phyloP scores from a whole-genome alignment of 2,329 filamentous ascomycete genomes.

The Alternaria postmessia region DNA sequence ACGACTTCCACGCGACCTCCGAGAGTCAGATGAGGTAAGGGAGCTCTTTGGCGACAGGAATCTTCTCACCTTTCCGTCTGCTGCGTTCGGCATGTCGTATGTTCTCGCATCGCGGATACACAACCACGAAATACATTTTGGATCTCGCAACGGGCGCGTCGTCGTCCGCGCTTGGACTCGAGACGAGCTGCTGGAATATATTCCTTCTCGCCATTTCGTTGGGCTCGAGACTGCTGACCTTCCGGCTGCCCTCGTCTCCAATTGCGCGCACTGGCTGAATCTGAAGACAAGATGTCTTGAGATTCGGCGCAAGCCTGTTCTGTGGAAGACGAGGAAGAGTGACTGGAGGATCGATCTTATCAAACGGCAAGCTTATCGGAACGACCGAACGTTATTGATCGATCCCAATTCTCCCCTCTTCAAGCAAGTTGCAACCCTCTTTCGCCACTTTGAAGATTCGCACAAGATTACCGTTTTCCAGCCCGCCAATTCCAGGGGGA shows the following conservation, averaged over 20 bases:
- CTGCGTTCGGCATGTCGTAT: conserved; percentile 60
- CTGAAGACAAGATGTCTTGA: conserved; percentile 56
- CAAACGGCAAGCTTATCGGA: conserved; percentile 38
- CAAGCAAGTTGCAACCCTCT: conserved; percentile 53
- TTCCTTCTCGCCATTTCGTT: conserved; percentile 43
- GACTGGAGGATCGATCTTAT: conserved; percentile 53
- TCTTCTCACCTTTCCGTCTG: conserved; percentile 62
- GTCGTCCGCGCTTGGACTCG: conserved; percentile 53
- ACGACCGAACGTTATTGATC: conserved; percentile 50
- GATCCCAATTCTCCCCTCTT: conserved; percentile 58
- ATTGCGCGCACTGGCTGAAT: conserved; percentile 68
- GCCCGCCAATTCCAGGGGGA: conserved; percentile 28
- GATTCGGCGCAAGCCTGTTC: conserved; percentile 56
- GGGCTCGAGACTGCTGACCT: conserved; percentile 53
- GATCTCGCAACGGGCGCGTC: conserved; percentile 51
- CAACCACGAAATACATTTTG: conserved; percentile 62
- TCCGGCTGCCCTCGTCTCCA: conserved; percentile 58
- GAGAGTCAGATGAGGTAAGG: conserved; percentile 53
- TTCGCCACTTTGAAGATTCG: conserved; percentile 59
- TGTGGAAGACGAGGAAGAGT: conserved; percentile 48
- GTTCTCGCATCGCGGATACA: conserved; percentile 46
- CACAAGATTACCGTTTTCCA: conserved; percentile 58
- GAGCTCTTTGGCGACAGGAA: conserved; percentile 63
- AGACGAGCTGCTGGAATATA: conserved; percentile 39
- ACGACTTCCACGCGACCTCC: conserved; percentile 62